These are phyloP conservation scores for Colletotrichum noveboracense DNA, from an alignment of 2,329 filamentous ascomycete species.

Conservation along the genomic window DNA sequence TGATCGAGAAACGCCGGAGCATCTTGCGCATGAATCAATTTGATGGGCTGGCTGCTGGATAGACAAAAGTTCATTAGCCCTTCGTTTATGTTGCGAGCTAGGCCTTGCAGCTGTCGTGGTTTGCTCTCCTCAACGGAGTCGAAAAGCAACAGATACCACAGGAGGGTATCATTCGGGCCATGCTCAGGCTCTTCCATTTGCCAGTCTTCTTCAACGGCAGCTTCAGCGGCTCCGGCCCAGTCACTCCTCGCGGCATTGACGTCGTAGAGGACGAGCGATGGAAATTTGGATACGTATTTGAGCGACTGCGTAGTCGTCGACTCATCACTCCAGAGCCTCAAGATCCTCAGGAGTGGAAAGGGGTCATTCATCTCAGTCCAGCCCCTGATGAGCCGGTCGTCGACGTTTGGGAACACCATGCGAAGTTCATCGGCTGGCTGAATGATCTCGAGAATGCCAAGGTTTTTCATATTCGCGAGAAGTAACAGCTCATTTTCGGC, in stretches of 20 bases:
- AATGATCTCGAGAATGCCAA: slow-evolving; percentile 53
- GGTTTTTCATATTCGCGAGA: slow-evolving; percentile 48
- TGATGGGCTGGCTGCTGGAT: slow-evolving; percentile 26
- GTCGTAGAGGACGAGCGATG: slow-evolving; percentile 50
- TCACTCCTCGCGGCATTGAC: slow-evolving; percentile 39
- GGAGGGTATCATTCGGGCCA: slow-evolving; percentile 35
- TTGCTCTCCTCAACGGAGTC: slow-evolving; percentile 31
- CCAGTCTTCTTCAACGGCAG: slow-evolving; percentile 38
- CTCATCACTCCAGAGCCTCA: slow-evolving; percentile 49
- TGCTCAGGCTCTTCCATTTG: slow-evolving; percentile 28
- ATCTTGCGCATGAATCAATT: slow-evolving; percentile 32
- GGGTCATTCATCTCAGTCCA: slow-evolving; percentile 47
- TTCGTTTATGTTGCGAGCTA: slow-evolving; percentile 37
- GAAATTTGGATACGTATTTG: slow-evolving; percentile 45
- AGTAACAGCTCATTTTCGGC: slow-evolving; percentile 42
- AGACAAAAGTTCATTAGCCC: slow-evolving; percentile 32
- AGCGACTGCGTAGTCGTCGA: slow-evolving; percentile 45
- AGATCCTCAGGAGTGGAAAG: slow-evolving; percentile 52
- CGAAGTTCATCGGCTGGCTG: slow-evolving; percentile 36
- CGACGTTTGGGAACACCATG: slow-evolving; percentile 40
- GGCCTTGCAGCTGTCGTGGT: slow-evolving; percentile 26
- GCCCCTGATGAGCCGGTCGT: slow-evolving; percentile 49
- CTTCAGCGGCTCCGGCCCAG: slow-evolving; percentile 34
- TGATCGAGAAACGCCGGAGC: slow-evolving; percentile 38
- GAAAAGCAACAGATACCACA: slow-evolving; percentile 40